Percentiles rank a stretch among this genome's conserved stretches.
Conservation (phyloP, 2,329 filamentous ascomycete genomes). For the Aspergillus alliaceus region DNA sequence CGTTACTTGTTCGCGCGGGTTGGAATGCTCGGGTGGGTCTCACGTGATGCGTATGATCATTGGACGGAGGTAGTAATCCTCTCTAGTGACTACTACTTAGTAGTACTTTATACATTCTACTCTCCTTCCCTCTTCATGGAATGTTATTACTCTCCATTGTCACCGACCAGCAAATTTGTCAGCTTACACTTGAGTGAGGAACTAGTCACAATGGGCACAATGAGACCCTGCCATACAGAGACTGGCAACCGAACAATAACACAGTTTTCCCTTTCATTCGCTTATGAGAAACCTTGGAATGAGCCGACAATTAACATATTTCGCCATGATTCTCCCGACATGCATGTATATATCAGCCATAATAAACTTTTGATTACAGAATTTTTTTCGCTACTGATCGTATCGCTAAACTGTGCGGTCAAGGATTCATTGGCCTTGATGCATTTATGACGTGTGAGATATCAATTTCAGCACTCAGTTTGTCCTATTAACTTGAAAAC, state of each 20-base stretch:
- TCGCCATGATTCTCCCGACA: background rate
- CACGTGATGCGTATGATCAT: constrained; percentile 3
- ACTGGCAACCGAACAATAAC: background rate
- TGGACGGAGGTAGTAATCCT: too few relatives aligned
- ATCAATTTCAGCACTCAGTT: constrained; percentile 13
- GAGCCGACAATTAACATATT: background rate
- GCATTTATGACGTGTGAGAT: constrained; percentile 14
- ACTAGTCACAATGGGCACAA: background rate
- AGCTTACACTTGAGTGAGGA: background rate
- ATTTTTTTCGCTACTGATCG: background rate
- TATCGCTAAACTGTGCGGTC: background rate
- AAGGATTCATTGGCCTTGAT: background rate
- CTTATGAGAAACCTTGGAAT: background rate
- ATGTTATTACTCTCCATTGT: background rate
- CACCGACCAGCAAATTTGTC: background rate
- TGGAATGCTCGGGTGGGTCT: background rate
- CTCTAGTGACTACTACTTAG: background rate
- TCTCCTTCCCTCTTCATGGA: background rate
- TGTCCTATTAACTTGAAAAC: constrained; percentile 9
- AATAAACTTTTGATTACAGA: constrained; percentile 6
- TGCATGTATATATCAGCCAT: constrained; percentile 13
- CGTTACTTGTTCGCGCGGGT: background rate
- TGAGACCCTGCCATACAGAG: background rate
- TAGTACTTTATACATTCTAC: background rate
- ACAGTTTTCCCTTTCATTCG: background rate